A percentile compares a stretch with the other conserved stretches of the same genome.
Conservation (phyloP, 371 early-diverging fungal species). For the Neoconidiobolus thromboides region DNA sequence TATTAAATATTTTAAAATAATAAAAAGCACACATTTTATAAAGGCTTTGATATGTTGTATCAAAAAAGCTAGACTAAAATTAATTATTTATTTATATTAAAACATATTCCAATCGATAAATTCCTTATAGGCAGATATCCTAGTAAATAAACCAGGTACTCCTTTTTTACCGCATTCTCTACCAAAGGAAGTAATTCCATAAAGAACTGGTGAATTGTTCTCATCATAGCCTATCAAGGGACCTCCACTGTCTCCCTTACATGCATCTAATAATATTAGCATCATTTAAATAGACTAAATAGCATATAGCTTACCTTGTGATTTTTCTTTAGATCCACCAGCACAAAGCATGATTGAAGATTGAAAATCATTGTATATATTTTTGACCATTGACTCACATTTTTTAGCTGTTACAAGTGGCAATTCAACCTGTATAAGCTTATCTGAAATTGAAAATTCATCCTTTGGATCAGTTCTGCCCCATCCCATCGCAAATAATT, state of each 20-base stretch:
- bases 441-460: not conserved
- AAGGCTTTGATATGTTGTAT: too few relatives aligned
- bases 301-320: not conserved
- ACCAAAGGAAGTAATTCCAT: not conserved
- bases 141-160: not conserved
- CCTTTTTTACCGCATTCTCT: not conserved
- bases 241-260: conserved; percentile 2
- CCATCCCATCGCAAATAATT: not conserved
- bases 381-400: not conserved
- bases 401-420: not conserved
- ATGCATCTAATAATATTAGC: not conserved
- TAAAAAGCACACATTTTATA: too few relatives aligned
- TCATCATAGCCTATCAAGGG: not conserved
- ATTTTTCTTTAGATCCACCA: not conserved
- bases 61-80: too few relatives aligned
- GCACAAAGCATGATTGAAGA: not conserved
- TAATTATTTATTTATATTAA: not conserved
- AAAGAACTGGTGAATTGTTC: not conserved
- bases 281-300: too few relatives aligned
- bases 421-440: not conserved
- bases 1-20: too few relatives aligned
- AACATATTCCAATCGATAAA: not conserved
- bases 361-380: not conserved
- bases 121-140: not conserved
- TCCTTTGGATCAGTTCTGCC: not conserved